Base-by-base conservation (phyloP, 768 basidiomycete species). In the Lentinus brumalis region DNA sequence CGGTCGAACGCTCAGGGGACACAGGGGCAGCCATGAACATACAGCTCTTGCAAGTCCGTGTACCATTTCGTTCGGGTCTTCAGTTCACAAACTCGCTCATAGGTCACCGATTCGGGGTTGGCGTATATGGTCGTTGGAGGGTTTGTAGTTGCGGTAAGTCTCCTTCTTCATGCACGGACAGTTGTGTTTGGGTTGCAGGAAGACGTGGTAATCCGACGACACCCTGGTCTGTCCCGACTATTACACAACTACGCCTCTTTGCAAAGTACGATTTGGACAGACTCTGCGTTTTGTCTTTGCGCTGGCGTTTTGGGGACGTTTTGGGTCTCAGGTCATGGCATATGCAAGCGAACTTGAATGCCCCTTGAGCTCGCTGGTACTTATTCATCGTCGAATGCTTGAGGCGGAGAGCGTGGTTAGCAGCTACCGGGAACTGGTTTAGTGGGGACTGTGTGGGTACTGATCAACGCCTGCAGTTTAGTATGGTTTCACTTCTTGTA, bases 401-500 rank as follows among this genome's bases (percentile, higher is more conserved):
- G 35, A 11, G 6, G 35, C 3, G 3, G 11, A 35, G 35, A 35
- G 35, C 11, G 21, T 26, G 21, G 21, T 26, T 26, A 26, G 21
- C 21, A 26, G 21, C 21, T 26, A 26, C 21, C 21, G 35, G 35
- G 11, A 35, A 11, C 35, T 35, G 35, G 35, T 16, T 38, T 16
- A 15, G 15, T 10, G 26, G 44, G 50, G 16, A 56, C 57, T 42
- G 11, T 40, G 42, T 6, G 42, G 15, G 16, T 11, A 35, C 44
- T 45, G 4, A 45, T 16, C 16, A 26, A 8, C 44, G 21, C 21
- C 21, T 51, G 54, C 65, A 93, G 91, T 95, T 95, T 73, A 92
- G 91, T 31, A 83, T 93, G 81, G 77, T 91, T 39, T 93, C 93
- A 4, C 79, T 94, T 18, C 75, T 94, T 14, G 83, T 94, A 47